These are phyloP conservation scores for Xylariaceae sp. DNA, from an alignment of 2,329 filamentous ascomycete genomes.

Conservation along the genomic window DNA sequence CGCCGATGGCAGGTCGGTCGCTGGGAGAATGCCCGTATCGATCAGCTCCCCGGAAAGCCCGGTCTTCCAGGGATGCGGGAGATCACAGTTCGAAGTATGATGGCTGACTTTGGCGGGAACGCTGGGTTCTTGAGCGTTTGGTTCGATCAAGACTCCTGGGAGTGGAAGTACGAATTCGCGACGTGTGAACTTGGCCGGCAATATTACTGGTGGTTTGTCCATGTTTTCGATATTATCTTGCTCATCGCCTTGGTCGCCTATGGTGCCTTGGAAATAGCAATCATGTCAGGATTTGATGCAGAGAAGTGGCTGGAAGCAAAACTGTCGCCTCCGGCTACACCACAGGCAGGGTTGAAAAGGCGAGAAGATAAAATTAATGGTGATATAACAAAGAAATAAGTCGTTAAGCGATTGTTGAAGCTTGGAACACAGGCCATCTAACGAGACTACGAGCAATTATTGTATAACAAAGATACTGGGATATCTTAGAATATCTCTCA, in stretches of 20 bases:
- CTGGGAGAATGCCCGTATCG: constrained; percentile 54
- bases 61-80: constrained; percentile 75
- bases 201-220: constrained; percentile 93
- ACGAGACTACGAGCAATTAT: constrained; percentile 24
- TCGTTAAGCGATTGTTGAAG: background rate
- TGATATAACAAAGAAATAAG: constrained; percentile 28
- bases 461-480: constrained; percentile 23
- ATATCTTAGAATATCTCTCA: constrained; percentile 14
- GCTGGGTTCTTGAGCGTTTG: constrained; percentile 87
- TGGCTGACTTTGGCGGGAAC: constrained; percentile 95
- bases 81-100: constrained; percentile 96
- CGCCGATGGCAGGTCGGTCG: constrained; percentile 57
- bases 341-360: background rate
- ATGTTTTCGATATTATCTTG: constrained; percentile 70
- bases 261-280: constrained; percentile 30
- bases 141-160: constrained; percentile 76
- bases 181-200: constrained; percentile 83
- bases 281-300: constrained; percentile 30
- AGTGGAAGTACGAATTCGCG: constrained; percentile 83
- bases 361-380: constrained; percentile 22
- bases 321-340: background rate
- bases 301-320: constrained; percentile 30
- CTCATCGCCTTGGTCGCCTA: constrained; percentile 43
- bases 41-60: constrained; percentile 49
- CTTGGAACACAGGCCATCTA: constrained; percentile 14